phyloP scores from a whole-genome alignment of 305 asterid genomes.

The Fraxinus angustifolia region DNA sequence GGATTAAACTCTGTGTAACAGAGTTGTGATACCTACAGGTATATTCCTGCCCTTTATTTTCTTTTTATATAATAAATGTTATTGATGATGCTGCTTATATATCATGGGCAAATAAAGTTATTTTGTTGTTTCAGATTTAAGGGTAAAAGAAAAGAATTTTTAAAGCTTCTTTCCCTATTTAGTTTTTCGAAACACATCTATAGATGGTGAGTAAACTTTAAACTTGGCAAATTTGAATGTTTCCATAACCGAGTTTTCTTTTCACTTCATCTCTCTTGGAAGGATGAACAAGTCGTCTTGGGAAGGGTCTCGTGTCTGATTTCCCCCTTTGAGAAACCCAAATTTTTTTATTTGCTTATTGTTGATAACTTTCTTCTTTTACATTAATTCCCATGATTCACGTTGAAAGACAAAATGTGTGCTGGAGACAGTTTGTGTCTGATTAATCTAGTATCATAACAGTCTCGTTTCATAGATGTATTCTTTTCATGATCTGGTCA shows the following conservation, averaged over 20 bases:
- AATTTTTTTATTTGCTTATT: not conserved
- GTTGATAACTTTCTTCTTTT: not conserved
- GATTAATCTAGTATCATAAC: not conserved
- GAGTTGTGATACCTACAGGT: constrained; percentile 69
- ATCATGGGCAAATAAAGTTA: not conserved
- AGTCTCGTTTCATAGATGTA: not conserved
- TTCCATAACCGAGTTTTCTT: not conserved
- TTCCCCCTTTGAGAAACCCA: not conserved
- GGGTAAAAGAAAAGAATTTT: not conserved
- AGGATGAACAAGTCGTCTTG: not conserved
- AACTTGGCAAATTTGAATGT: not conserved
- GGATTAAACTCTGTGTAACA: constrained; percentile 47
- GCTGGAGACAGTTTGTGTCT: constrained; percentile 11
- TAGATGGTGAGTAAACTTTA: not conserved
- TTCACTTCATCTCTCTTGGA: not conserved
- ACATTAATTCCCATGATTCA: not conserved
- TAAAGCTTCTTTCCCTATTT: not conserved
- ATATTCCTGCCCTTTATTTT: constrained; percentile 5
- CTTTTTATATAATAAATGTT: not conserved
- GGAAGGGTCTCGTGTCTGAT: not conserved
- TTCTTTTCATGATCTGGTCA: not conserved
- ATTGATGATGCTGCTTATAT: not conserved
- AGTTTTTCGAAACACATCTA: not conserved
- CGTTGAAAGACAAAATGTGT: constrained; percentile 9
- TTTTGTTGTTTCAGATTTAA: not conserved